A percentile compares a stretch with the other conserved stretches of the same genome.
Conservation (phyloP, 1,139 yeast genomes). For the Yamadazyma conglobata region DNA sequence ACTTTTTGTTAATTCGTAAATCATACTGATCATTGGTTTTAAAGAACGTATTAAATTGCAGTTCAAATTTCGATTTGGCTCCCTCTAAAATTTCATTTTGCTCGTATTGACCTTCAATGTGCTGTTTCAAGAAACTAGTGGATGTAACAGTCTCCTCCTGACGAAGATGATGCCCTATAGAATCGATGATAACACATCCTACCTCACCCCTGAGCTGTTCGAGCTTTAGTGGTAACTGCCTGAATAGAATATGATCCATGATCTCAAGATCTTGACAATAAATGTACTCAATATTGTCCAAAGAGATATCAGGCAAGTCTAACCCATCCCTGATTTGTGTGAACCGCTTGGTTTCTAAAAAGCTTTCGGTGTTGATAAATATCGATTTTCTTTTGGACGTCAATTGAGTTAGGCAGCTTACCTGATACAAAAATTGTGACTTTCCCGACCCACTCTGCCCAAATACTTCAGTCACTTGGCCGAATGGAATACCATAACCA, state of each 20-base stretch:
- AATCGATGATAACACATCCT: slow-evolving; percentile 67
- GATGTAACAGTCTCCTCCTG: slow-evolving; percentile 51
- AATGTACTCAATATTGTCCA: slow-evolving; percentile 55
- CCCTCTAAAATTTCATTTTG: slow-evolving; percentile 13
- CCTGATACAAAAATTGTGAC: slow-evolving; percentile 68
- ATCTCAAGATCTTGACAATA: slow-evolving; percentile 67
- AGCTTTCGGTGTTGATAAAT: slow-evolving; percentile 74
- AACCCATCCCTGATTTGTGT: slow-evolving; percentile 19
- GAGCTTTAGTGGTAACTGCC: slow-evolving; percentile 63
- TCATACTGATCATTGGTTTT: slow-evolving; percentile 27
- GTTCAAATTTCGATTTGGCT: slow-evolving; percentile 25
- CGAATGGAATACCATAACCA: slow-evolving; percentile 65
- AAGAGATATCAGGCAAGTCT: slow-evolving; percentile 29
- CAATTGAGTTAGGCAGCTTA: slow-evolving; percentile 56
- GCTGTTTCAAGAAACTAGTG: slow-evolving; percentile 23
- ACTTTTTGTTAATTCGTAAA: slow-evolving; percentile 31
- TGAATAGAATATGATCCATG: slow-evolving; percentile 69
- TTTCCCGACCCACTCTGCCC: slow-evolving; percentile 88
- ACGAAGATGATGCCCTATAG: slow-evolving; percentile 82
- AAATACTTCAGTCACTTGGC: slow-evolving; percentile 71
- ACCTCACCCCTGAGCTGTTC: slow-evolving; percentile 30
- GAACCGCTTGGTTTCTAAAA: slow-evolving; percentile 62
- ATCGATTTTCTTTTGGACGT: slow-evolving; percentile 40
- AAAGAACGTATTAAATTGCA: slow-evolving; percentile 25
- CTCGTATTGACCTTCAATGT: slow-evolving; percentile 22